Conservation (phyloP, 805 yeast genomes). For the Candida parachauliodes region DNA sequence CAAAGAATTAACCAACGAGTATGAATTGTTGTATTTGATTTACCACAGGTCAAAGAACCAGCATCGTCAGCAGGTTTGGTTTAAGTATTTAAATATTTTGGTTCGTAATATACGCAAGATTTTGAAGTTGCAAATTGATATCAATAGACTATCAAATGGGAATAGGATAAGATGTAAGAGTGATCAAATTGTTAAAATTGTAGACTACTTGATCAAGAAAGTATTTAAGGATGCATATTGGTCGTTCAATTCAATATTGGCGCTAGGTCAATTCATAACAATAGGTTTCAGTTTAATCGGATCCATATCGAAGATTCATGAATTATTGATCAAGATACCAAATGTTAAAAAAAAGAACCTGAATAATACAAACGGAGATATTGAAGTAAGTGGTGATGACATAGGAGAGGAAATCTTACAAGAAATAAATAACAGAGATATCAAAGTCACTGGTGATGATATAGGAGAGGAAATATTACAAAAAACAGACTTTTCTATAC, state of each 20-base stretch:
- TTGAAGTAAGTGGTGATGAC: conserved; percentile 4
- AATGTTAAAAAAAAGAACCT: background rate
- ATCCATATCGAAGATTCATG: conserved; percentile 42
- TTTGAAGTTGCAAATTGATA: conserved; percentile 19
- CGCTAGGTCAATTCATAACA: conserved; percentile 70
- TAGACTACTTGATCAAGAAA: conserved; percentile 28
- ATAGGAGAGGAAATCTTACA: conserved; percentile 8
- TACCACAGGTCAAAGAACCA: conserved; percentile 76
- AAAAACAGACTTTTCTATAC: background rate
- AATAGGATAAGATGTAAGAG: conserved; percentile 11
- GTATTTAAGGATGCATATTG: conserved; percentile 49
- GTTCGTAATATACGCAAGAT: conserved; percentile 52
- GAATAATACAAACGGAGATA: background rate
- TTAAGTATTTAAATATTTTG: conserved; percentile 62
- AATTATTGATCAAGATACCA: conserved; percentile 14
- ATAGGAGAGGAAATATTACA: background rate
- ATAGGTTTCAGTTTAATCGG: conserved; percentile 72
- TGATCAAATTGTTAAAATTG: conserved; percentile 12
- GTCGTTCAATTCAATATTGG: conserved; percentile 63
- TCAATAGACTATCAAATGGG: conserved; percentile 8
- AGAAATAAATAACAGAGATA: too few relatives aligned
- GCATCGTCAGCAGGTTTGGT: conserved; percentile 72
- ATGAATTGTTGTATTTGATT: conserved; percentile 54
- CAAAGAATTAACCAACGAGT: conserved; percentile 39
- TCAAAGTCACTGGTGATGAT: background rate